phyloP scores from a whole-genome alignment of 2,329 filamentous ascomycete genomes.

The Pseudocercospora cruenta region DNA sequence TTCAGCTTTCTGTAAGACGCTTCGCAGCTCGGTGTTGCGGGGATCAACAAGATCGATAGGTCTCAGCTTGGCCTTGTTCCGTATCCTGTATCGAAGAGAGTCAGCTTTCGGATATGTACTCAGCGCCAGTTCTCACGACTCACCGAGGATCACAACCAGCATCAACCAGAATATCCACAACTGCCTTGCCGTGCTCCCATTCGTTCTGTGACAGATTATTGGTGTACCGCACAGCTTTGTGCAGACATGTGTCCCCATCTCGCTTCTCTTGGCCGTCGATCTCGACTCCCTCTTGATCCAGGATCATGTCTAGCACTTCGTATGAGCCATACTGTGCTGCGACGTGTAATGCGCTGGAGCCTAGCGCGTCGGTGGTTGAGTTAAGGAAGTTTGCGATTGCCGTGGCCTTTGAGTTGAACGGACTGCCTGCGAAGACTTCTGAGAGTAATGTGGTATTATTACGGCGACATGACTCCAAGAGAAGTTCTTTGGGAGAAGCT shows the following conservation, averaged over 20 bases:
- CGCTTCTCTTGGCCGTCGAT: slow-evolving; percentile 75
- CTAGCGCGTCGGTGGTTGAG: slow-evolving; percentile 79
- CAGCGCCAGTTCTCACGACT: slow-evolving; percentile 15
- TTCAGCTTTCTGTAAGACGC: slow-evolving; percentile 71
- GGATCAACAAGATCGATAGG: slow-evolving; percentile 75
- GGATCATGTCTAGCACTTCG: slow-evolving; percentile 78
- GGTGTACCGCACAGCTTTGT: slow-evolving; percentile 76
- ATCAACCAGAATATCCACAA: slow-evolving; percentile 81
- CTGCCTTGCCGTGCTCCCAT: slow-evolving; percentile 65
- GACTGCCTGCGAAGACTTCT: slow-evolving; percentile 65
- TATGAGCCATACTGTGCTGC: slow-evolving; percentile 85
- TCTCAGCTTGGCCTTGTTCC: slow-evolving; percentile 74
- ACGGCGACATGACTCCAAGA: slow-evolving; percentile 89
- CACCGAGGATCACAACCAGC: slow-evolving; percentile 68
- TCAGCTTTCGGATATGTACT: slow-evolving; percentile 3
- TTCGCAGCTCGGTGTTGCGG: slow-evolving; percentile 63
- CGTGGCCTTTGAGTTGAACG: slow-evolving; percentile 54
- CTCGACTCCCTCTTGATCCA: slow-evolving; percentile 82
- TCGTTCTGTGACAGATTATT: slow-evolving; percentile 68
- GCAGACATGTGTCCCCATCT: slow-evolving; percentile 78
- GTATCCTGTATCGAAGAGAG: slow-evolving; percentile 46
- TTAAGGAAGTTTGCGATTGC: slow-evolving; percentile 81
- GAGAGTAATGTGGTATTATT: slow-evolving; percentile 87
- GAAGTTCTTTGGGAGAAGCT: slow-evolving; percentile 79
- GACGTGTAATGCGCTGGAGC: slow-evolving; percentile 86